phyloP scores from a whole-genome alignment of 2,329 filamentous ascomycete species.

The Samsoniella hepiali region DNA sequence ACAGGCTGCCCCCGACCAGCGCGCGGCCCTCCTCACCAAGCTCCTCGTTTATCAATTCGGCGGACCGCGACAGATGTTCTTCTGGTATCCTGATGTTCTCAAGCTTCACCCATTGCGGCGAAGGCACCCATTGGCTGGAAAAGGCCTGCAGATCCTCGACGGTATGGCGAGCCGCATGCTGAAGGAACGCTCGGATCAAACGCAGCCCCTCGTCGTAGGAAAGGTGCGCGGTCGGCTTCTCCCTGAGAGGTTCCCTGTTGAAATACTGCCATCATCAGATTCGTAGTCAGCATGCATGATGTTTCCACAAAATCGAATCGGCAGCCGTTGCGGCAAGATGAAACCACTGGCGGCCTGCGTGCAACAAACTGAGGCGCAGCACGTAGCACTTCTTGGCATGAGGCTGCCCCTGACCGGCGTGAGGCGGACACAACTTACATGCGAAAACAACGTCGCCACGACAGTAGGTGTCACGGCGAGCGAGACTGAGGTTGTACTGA shows the following conservation, averaged over 20 bases:
- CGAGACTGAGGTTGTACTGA: constrained; percentile 78
- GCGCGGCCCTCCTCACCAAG: constrained; percentile 73
- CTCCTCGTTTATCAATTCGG: constrained; percentile 65
- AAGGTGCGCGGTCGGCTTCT: constrained; percentile 85
- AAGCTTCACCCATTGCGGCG: constrained; percentile 81
- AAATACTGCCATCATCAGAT: constrained; percentile 59
- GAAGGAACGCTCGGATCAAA: constrained; percentile 80
- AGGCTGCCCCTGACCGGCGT: not conserved
- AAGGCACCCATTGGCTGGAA: constrained; percentile 86
- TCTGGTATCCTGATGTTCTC: constrained; percentile 65
- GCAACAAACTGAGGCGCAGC: constrained; percentile 9
- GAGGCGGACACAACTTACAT: constrained; percentile 55
- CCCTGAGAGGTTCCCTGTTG: constrained; percentile 68
- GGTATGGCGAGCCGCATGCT: constrained; percentile 81
- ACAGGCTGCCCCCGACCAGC: constrained; percentile 73
- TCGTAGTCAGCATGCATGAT: not conserved
- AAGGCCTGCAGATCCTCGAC: constrained; percentile 93
- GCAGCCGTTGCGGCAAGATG: not conserved
- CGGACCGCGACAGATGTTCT: constrained; percentile 62
- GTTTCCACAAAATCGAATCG: not conserved
- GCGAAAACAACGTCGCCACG: constrained; percentile 79
- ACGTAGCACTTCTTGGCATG: not conserved
- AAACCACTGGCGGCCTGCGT: not conserved
- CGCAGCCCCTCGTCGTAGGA: constrained; percentile 92
- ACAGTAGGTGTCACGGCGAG: constrained; percentile 85